Percentiles rank a stretch among this genome's conserved stretches.
Conservation (phyloP, 208 protist genomes). For the Acanthamoeba lenticulata region DNA sequence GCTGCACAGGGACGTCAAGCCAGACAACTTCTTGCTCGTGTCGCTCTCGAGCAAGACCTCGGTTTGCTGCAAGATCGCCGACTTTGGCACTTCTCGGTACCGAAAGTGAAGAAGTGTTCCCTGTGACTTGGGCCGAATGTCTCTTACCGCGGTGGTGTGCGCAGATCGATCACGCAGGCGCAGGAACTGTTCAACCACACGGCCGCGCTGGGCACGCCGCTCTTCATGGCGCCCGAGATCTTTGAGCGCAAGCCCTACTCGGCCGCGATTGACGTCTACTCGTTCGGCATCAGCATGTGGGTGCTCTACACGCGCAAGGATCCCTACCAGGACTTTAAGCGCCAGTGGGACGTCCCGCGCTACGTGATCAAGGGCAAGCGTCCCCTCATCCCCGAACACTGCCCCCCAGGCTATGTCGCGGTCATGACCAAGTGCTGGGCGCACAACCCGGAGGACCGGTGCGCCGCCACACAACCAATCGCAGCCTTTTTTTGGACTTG, state of each 20-base stretch:
- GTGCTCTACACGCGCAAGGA: constrained; percentile 34
- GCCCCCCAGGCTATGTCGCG: neutral
- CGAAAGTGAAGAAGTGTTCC: too few species aligned
- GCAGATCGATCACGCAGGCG: constrained; percentile 4
- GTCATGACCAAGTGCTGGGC: neutral
- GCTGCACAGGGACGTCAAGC: constrained; percentile 57
- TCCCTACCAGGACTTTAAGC: neutral
- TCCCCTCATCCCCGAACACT: neutral
- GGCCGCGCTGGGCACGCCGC: neutral
- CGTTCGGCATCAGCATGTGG: constrained; percentile 34
- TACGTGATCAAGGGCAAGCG: constrained; percentile 11
- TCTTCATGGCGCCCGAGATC: constrained; percentile 51
- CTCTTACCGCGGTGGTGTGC: too few species aligned
- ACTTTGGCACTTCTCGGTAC: constrained; percentile 43
- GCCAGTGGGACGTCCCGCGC: constrained; percentile 38
- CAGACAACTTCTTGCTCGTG: constrained; percentile 40
- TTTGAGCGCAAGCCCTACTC: constrained; percentile 6
- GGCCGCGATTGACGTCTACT: constrained; percentile 7
- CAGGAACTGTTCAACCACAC: constrained; percentile 38
- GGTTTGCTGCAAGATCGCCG: constrained; percentile 4
- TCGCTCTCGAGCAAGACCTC: neutral
- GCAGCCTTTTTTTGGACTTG: too few species aligned
- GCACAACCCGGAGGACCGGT: neutral
- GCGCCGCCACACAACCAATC: too few species aligned
- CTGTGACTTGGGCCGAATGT: too few species aligned